A percentile compares a stretch with the other conserved stretches of the same genome.
phyloP scores from a whole-genome alignment of 2,329 filamentous ascomycete species.

The Neofusicoccum ribis region DNA sequence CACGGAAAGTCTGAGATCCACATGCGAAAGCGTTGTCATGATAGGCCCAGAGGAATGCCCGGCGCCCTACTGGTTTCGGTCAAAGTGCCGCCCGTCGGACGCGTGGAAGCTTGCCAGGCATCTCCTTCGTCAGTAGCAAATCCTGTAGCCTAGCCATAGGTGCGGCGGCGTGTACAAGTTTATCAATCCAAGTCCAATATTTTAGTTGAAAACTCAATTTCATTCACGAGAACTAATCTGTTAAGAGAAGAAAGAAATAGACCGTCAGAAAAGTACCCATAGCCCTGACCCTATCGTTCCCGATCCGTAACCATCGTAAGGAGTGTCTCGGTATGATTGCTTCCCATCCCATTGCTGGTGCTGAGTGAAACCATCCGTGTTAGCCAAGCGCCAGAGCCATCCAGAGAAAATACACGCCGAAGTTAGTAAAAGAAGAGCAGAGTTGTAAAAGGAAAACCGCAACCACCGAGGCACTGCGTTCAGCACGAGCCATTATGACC shows the following conservation, averaged over 20 bases:
- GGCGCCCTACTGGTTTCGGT: neutral
- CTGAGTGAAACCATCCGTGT: neutral
- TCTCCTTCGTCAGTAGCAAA: neutral
- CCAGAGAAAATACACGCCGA: conserved; percentile 17
- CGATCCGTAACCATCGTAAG: conserved; percentile 5
- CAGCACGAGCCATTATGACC: neutral
- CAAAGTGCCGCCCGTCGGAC: neutral
- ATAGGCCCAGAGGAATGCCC: neutral
- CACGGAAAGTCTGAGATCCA: neutral
- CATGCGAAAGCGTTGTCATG: neutral
- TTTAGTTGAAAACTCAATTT: conserved; percentile 6
- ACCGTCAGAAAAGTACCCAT: conserved; percentile 4
- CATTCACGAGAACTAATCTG: conserved; percentile 3
- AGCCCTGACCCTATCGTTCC: neutral
- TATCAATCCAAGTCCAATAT: no score
- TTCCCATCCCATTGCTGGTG: neutral
- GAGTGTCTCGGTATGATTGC: neutral
- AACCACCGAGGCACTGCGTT: neutral
- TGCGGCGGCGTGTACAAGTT: no score
- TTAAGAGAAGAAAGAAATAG: neutral
- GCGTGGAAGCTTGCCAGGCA: neutral
- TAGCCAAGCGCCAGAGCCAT: conserved; percentile 16
- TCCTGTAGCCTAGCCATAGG: no score
- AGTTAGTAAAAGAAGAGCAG: conserved; percentile 4
- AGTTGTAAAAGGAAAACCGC: neutral